phyloP scores from a whole-genome alignment of 805 yeast genomes.

The Monosporozyma servazzii region DNA sequence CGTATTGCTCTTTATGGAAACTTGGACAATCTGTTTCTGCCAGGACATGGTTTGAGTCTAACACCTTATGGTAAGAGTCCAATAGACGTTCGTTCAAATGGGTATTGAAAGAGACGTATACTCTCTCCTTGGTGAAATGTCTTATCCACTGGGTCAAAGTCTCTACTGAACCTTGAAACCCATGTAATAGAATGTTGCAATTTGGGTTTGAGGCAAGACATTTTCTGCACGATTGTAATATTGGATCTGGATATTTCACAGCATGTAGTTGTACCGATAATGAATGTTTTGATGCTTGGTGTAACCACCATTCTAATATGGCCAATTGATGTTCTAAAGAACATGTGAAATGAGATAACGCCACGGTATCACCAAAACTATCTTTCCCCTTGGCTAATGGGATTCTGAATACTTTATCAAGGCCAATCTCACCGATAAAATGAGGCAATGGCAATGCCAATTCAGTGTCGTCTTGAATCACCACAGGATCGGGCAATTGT shows the following conservation, averaged over 20 bases:
- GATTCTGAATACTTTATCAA: conserved; percentile 69
- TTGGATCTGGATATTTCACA: conserved; percentile 47
- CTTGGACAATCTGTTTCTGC: neutral
- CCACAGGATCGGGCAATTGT: neutral
- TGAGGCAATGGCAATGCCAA: conserved; percentile 13
- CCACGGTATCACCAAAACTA: neutral
- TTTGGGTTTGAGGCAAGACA: neutral
- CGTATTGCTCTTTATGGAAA: neutral
- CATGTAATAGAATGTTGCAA: conserved; percentile 53
- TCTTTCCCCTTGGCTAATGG: conserved; percentile 35
- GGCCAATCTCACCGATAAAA: conserved; percentile 87
- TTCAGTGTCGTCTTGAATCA: conserved; percentile 7
- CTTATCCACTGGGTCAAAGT: conserved; percentile 38
- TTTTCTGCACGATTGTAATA: neutral
- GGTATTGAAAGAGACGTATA: conserved; percentile 26
- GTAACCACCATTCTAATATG: conserved; percentile 43
- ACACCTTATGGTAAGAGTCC: neutral
- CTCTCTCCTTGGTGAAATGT: conserved; percentile 16
- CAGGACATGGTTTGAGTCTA: neutral
- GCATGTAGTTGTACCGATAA: conserved; percentile 71
- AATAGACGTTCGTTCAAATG: conserved; percentile 14
- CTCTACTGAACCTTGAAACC: conserved; percentile 77
- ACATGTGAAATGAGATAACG: conserved; percentile 13
- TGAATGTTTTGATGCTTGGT: conserved; percentile 40
- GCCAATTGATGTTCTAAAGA: conserved; percentile 52